Evolutionary conservation across 1,284 basidiomycete genomes (phyloP).

Genomic region (Trichosporon ovoides): DNA sequence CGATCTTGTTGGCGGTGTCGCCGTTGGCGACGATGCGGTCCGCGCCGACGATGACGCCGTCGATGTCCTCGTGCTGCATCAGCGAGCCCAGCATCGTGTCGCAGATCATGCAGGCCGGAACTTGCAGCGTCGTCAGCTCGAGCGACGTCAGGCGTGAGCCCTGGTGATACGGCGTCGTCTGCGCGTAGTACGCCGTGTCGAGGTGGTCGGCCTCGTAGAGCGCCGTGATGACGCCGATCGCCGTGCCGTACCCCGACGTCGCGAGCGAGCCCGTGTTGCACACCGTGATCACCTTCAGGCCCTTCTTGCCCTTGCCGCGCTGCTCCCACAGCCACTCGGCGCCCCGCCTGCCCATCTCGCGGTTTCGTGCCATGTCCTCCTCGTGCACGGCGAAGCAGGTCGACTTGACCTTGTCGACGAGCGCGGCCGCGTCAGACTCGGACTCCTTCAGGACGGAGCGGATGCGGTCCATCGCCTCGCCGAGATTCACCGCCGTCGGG

Average conservation of each 20-base stretch:
- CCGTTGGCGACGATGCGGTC: conserved; percentile 83
- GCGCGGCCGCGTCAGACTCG: conserved; percentile 39
- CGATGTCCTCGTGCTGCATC: conserved; percentile 77
- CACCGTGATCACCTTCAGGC: conserved; percentile 78
- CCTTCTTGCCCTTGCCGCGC: conserved; percentile 52
- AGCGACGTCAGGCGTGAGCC: conserved; percentile 69
- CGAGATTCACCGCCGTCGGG: conserved; percentile 91
- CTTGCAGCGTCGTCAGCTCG: conserved; percentile 72
- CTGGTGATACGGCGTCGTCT: conserved; percentile 87
- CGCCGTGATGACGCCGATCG: conserved; percentile 84
- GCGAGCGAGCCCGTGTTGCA: conserved; percentile 92
- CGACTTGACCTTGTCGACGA: conserved; percentile 59
- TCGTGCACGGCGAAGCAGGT: conserved; percentile 58
- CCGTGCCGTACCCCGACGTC: conserved; percentile 89
- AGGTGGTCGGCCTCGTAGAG: conserved; percentile 71
- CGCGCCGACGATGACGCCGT: conserved; percentile 80
- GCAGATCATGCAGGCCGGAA: conserved; percentile 83
- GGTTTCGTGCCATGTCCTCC: conserved; percentile 79
- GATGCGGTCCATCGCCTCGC: conserved; percentile 71
- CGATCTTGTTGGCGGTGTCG: conserved; percentile 92
- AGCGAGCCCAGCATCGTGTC: conserved; percentile 91
- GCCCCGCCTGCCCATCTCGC: conserved; percentile 71
- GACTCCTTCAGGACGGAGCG: conserved; percentile 42
- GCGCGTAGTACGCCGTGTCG: conserved; percentile 77
- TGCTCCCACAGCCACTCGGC: conserved; percentile 72